Evolutionary conservation across 2,329 filamentous ascomycete genomes (phyloP).

Genomic region (Aspergillus felis): DNA sequence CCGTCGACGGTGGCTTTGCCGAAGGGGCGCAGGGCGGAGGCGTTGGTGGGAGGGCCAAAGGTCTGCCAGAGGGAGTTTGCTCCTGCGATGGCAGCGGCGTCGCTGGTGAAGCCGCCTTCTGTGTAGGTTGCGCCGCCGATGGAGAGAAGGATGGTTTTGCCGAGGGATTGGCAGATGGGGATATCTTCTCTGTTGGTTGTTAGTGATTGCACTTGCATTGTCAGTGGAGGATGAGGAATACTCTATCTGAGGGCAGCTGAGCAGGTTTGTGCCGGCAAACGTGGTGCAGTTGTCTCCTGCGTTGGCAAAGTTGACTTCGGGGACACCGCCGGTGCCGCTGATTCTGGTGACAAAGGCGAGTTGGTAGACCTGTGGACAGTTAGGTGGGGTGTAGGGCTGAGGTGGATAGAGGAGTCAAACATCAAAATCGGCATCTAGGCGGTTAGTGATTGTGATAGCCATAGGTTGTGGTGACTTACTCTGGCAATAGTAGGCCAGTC

Average conservation of each 20-base stretch:
- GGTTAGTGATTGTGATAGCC: constrained; percentile 8
- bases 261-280: constrained; percentile 55
- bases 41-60: constrained; percentile 57
- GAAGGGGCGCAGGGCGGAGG: constrained; percentile 59
- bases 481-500: constrained; percentile 57
- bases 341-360: constrained; percentile 61
- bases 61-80: constrained; percentile 66
- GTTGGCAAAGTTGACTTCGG: constrained; percentile 62
- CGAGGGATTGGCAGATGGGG: constrained; percentile 57
- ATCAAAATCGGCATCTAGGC: constrained; percentile 26
- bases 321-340: constrained; percentile 46
- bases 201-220: neutral
- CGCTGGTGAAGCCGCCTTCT: constrained; percentile 61
- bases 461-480: constrained; percentile 39
- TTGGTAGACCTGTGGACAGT: constrained; percentile 52
- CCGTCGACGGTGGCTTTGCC: constrained; percentile 64
- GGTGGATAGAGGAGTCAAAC: constrained; percentile 4
- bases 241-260: constrained; percentile 63
- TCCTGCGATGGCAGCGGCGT: constrained; percentile 49
- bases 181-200: constrained; percentile 41
- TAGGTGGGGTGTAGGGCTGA: neutral
- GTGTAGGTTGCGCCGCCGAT: constrained; percentile 68
- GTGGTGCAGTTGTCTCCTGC: constrained; percentile 58
- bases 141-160: constrained; percentile 69
- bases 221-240: constrained; percentile 24